phyloP scores from a whole-genome alignment of 352 stramenopile genomes.

The Phytopythium aichiense region DNA sequence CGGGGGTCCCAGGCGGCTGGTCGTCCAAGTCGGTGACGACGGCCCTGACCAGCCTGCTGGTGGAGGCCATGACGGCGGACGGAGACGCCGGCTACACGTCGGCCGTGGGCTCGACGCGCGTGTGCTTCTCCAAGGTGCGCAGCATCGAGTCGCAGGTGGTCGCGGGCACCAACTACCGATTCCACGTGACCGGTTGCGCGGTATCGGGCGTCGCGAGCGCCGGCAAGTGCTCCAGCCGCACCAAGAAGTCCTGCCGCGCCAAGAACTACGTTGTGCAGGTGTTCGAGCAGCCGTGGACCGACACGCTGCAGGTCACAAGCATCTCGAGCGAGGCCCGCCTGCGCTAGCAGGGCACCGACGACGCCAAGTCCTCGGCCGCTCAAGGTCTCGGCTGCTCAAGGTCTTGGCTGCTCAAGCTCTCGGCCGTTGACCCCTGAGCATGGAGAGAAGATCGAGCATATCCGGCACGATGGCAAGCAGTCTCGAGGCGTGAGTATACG shows the following conservation, averaged over 20 bases:
- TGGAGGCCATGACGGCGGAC: constrained; percentile 7
- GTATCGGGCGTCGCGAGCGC: constrained; percentile 26
- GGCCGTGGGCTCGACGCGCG: constrained; percentile 27
- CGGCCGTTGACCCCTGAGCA: not conserved
- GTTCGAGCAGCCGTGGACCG: constrained; percentile 59
- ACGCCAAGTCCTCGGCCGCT: not conserved
- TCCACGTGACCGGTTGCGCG: constrained; percentile 49
- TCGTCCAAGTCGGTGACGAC: constrained; percentile 5
- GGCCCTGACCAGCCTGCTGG: constrained; percentile 10
- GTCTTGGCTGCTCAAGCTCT: not conserved
- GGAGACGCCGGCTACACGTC: constrained; percentile 17
- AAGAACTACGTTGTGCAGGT: constrained; percentile 45
- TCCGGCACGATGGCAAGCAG: too few relatives aligned
- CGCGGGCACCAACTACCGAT: constrained; percentile 73
- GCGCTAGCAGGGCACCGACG: not conserved
- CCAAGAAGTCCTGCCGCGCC: constrained; percentile 21
- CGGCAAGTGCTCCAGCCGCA: constrained; percentile 27
- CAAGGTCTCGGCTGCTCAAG: not conserved
- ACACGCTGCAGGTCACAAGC: constrained; percentile 23
- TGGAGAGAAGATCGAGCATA: too few relatives aligned
- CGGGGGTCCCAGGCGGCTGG: constrained; percentile 4
- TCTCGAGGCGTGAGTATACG: not conserved
- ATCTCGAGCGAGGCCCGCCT: constrained; percentile 6
- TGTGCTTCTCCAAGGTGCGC: constrained; percentile 36
- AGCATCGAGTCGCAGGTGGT: constrained; percentile 62